These are phyloP conservation scores for Letharia columbiana DNA, from an alignment of 495 filamentous ascomycete genomes.

Conservation along the genomic window DNA sequence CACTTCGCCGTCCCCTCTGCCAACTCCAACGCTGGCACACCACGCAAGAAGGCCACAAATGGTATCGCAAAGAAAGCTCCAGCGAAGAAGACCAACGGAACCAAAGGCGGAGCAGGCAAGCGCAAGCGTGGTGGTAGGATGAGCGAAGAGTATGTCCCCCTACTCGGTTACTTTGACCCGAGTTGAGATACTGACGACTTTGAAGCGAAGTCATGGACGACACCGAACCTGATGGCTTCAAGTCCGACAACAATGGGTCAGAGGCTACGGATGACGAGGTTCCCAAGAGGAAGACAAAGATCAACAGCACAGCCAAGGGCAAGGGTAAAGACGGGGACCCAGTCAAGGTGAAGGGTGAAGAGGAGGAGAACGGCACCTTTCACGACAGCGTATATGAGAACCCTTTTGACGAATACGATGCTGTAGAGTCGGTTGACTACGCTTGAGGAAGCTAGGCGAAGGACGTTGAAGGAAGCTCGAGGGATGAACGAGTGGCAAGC, in stretches of 20 bases:
- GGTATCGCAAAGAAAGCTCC: background rate
- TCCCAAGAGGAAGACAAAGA: background rate
- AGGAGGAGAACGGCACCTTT: background rate
- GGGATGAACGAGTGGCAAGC: background rate
- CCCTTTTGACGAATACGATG: background rate
- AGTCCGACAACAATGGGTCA: background rate
- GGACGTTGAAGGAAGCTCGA: background rate
- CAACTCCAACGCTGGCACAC: constrained; percentile 8
- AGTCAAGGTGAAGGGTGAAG: background rate
- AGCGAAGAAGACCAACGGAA: constrained; percentile 2
- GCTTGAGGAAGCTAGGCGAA: background rate
- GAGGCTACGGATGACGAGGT: background rate
- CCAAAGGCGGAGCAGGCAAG: background rate
- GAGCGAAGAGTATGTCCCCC: constrained; percentile 7
- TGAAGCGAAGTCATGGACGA: background rate
- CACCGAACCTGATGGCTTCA: background rate
- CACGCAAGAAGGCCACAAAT: constrained; percentile 6
- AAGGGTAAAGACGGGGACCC: background rate
- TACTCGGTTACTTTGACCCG: background rate
- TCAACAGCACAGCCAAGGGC: background rate
- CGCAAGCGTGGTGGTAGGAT: background rate
- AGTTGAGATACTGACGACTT: background rate
- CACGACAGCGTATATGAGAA: background rate
- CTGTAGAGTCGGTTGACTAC: background rate
- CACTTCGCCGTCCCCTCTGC: constrained; percentile 10